Evolutionary conservation across 2,329 filamentous ascomycete genomes (phyloP).

Genomic region (Ascochyta lentis): DNA sequence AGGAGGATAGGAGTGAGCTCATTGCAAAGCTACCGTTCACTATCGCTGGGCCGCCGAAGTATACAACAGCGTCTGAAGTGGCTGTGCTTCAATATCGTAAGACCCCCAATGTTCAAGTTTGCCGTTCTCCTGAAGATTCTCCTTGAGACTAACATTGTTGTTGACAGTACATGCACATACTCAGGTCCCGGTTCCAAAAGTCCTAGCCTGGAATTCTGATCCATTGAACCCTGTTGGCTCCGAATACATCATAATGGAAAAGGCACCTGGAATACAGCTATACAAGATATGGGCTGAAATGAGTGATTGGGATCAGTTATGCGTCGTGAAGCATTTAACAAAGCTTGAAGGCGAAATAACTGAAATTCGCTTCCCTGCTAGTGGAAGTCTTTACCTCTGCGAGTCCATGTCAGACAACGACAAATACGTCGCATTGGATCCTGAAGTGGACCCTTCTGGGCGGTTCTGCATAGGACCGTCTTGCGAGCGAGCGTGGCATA

Average conservation of each 20-base stretch:
- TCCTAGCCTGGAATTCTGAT: slow-evolving; percentile 37
- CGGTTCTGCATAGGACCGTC: slow-evolving; percentile 20
- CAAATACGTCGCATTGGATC: slow-evolving; percentile 4
- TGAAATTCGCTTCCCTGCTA: slow-evolving; percentile 30
- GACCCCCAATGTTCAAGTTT: background rate
- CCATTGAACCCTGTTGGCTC: slow-evolving; percentile 38
- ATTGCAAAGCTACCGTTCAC: slow-evolving; percentile 35
- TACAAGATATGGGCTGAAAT: slow-evolving; percentile 41
- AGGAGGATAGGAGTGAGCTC: slow-evolving; percentile 25
- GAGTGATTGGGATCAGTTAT: slow-evolving; percentile 26
- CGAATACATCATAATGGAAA: slow-evolving; percentile 50
- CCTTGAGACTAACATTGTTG: background rate
- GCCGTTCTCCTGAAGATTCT: slow-evolving; percentile 3
- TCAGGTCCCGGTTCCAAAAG: slow-evolving; percentile 34
- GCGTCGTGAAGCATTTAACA: slow-evolving; percentile 37
- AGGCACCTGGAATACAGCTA: slow-evolving; percentile 35
- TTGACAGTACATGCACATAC: slow-evolving; percentile 23
- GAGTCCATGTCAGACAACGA: slow-evolving; percentile 17
- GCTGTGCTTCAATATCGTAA: slow-evolving; percentile 38
- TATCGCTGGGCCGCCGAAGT: slow-evolving; percentile 38
- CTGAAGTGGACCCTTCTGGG: slow-evolving; percentile 12
- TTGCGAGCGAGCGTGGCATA: slow-evolving; percentile 14
- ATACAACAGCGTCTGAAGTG: slow-evolving; percentile 46
- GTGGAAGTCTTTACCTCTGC: slow-evolving; percentile 42
- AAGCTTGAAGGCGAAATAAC: slow-evolving; percentile 34